A percentile compares a stretch with the other conserved stretches of the same genome.
Conservation (phyloP, 139 green algal genomes). For the Zygnema circumcarinatum region DNA sequence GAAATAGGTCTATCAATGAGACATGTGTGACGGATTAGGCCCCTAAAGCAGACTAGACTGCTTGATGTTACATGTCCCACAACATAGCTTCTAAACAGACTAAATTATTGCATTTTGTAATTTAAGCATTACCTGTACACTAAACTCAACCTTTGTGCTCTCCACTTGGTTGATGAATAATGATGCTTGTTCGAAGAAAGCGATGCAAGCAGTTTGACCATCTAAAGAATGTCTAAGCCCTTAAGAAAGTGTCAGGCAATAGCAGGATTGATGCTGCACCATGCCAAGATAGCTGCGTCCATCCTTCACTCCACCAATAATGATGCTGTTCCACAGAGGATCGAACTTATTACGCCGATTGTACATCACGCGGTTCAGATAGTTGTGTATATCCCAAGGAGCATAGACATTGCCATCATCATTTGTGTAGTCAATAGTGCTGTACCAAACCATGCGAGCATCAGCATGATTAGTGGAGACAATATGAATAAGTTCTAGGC, state of each 20-base stretch:
- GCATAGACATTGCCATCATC: constrained; percentile 86
- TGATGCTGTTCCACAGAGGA: constrained; percentile 95
- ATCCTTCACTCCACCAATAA: constrained; percentile 82
- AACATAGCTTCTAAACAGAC: too few species aligned
- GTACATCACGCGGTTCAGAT: constrained; percentile 95
- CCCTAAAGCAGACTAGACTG: not conserved
- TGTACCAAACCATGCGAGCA: constrained; percentile 38
- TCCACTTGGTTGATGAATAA: too few species aligned
- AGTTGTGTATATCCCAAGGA: constrained; percentile 83
- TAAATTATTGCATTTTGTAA: too few species aligned
- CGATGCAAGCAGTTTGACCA: too few species aligned
- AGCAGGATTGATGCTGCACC: not conserved
- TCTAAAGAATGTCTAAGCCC: too few species aligned
- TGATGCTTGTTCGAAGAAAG: too few species aligned
- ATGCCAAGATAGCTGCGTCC: constrained; percentile 60
- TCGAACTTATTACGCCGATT: constrained; percentile 74
- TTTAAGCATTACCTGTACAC: too few species aligned
- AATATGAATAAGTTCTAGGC: not conserved
- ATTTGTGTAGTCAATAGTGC: constrained; percentile 83
- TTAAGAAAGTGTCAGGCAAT: too few species aligned
- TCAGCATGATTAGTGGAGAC: constrained; percentile 24
- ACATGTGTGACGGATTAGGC: not conserved
- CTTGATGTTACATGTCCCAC: too few species aligned
- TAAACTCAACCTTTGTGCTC: too few species aligned
- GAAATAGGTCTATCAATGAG: not conserved